Base-by-base conservation (phyloP, 2,329 filamentous ascomycete genomes). In the Ophiostoma ips region DNA sequence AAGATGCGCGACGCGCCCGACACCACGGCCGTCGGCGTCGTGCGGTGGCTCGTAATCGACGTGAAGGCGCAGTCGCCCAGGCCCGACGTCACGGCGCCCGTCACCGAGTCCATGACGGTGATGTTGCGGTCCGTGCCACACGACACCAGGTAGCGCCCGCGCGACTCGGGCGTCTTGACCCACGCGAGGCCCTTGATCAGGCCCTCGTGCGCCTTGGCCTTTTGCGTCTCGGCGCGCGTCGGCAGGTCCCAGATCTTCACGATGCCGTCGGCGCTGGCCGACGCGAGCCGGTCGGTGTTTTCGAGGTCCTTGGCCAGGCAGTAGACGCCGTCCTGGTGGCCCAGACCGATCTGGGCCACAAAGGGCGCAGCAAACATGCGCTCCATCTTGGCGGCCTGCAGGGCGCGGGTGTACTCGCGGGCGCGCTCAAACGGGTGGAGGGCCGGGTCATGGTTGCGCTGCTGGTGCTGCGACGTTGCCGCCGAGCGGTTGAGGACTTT, bases 281-380 rank as follows among this genome's bases (percentile, higher is more conserved):
- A 90, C 7, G 88, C 87, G 58, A 89, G 77, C 51, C 81, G 72
- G 58, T 87, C 76, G 24, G 90, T 67, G 8, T 81, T 82, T 57
- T 78, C 79, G 7, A 84, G 83, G 58, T 92, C 87, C 64, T 88
- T 88, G 53, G 84, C 83, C 64, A 92, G 79, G 34, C 78, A 78
- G 64, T 90, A 92, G 10, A 85, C 80, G 55, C 92, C 92, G 61
- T 98, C 92, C 50, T 95, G 86, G 67, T 98, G 92, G 18, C 92
- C 90, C 31, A 79, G 75, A 49, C 90, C 90, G 21, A 98, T 78
- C 64, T 95, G 87, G 1, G 77, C 85, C 41, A 98, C 69, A 61
- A 95, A 95, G 3, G 72, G 71, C 52, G 70, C 68, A 8, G 71
- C 76, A 45, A 66, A 94, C 84, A 95, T 90, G 58, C 89, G 84